A percentile compares a stretch with the other conserved stretches of the same genome.
Evolutionary conservation across 805 yeast genomes (phyloP).

Genomic region (Lipomyces orientalis): DNA sequence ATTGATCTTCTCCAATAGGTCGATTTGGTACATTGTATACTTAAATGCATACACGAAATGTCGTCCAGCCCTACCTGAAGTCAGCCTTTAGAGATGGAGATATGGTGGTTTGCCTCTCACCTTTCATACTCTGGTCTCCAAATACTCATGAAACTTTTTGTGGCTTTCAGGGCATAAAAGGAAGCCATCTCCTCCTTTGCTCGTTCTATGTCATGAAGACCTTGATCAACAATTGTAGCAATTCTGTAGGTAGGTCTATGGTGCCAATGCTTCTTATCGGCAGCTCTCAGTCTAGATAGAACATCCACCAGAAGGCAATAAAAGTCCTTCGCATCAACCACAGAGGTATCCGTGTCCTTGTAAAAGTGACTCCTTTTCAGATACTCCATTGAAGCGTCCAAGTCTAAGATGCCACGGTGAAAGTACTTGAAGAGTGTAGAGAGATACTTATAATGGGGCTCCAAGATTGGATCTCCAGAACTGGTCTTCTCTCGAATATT

Average conservation of each 20-base stretch:
- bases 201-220: constrained; percentile 55
- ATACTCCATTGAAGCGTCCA: constrained; percentile 49
- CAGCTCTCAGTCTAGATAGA: constrained; percentile 18
- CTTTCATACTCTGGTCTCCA: constrained; percentile 94
- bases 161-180: constrained; percentile 68
- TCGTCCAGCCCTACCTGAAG: constrained; percentile 68
- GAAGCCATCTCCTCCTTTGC: constrained; percentile 70
- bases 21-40: constrained; percentile 69
- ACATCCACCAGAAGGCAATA: constrained; percentile 16
- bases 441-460: constrained; percentile 75
- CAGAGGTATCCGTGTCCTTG: constrained; percentile 17
- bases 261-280: constrained; percentile 90
- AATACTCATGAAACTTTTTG: constrained; percentile 75
- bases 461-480: constrained; percentile 62
- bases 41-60: constrained; percentile 79
- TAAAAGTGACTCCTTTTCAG: constrained; percentile 50
- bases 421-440: constrained; percentile 64
- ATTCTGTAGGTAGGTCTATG: constrained; percentile 80
- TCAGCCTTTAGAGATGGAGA: background rate
- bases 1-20: constrained; percentile 56
- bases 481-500: constrained; percentile 31
- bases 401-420: constrained; percentile 46
- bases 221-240: constrained; percentile 65
- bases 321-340: constrained; percentile 8
- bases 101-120: background rate